A percentile compares a stretch with the other conserved stretches of the same genome.
Evolutionary conservation across 495 filamentous ascomycete species (phyloP).

Genomic region (Lindgomyces ingoldianus): DNA sequence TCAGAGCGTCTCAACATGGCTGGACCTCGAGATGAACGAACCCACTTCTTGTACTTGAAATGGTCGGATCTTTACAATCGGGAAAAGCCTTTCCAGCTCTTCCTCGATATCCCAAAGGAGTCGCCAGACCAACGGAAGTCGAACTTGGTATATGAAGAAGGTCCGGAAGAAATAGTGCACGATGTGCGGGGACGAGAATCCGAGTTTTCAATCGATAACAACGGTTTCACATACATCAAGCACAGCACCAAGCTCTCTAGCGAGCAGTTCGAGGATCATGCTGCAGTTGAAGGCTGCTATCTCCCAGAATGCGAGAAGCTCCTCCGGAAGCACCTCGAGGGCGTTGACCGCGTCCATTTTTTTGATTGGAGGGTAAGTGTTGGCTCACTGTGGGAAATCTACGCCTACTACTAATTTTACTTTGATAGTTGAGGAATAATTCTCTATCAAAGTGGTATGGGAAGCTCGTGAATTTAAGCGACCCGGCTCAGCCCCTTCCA

Average conservation of each 20-base stretch:
- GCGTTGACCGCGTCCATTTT: not conserved
- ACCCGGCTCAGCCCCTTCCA: not conserved
- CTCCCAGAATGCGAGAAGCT: not conserved
- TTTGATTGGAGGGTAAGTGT: not conserved
- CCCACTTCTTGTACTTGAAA: not conserved
- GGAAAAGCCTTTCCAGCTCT: not conserved
- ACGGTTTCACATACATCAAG: not conserved
- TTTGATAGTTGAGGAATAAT: no score
- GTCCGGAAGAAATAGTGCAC: not conserved
- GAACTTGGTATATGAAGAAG: not conserved
- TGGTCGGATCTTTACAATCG: not conserved
- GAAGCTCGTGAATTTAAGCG: not conserved
- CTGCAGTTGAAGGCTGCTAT: not conserved
- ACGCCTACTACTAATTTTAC: no score
- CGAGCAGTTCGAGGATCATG: not conserved
- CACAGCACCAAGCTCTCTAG: not conserved
- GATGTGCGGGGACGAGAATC: not conserved
- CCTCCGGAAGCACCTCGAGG: not conserved
- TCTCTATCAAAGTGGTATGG: no score
- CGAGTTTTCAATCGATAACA: not conserved
- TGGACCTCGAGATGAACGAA: no score
- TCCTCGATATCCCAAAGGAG: not conserved
- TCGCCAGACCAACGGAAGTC: not conserved
- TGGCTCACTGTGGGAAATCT: no score
- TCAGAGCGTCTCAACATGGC: no score